phyloP scores from a whole-genome alignment of 2,329 filamentous ascomycete genomes.

The Cordyceps tenuipes region DNA sequence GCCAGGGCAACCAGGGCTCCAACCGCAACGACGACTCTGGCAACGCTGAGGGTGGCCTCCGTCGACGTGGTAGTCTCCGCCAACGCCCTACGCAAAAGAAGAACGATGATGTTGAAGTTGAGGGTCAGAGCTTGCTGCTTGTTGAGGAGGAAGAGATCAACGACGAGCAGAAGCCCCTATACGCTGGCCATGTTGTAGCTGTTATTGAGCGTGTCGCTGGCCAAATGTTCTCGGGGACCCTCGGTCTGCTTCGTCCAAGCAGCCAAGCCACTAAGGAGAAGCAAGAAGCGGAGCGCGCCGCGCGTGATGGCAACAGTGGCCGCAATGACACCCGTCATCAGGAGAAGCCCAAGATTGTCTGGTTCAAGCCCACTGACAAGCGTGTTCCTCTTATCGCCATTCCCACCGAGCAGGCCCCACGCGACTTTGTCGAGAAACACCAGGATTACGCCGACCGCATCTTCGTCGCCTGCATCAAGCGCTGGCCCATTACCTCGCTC shows the following conservation, averaged over 20 bases:
- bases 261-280: conserved; percentile 99
- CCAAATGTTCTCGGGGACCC: conserved; percentile 97
- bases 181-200: conserved; percentile 92
- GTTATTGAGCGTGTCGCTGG: conserved; percentile 95
- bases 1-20: conserved; percentile 58
- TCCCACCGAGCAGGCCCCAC: conserved; percentile 92
- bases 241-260: conserved; percentile 88
- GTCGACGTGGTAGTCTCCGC: conserved; percentile 86
- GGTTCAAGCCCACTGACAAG: conserved; percentile 99
- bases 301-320: conserved; percentile 67
- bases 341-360: conserved; percentile 99
- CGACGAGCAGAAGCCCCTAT: conserved; percentile 94
- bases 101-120: conserved; percentile 98
- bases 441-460: conserved; percentile 96
- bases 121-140: conserved; percentile 90
- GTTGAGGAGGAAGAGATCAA: conserved; percentile 99
- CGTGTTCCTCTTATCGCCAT: conserved; percentile 96
- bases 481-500: conserved; percentile 98
- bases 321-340: conserved; percentile 72
- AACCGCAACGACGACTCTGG: conserved; percentile 54
- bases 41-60: conserved; percentile 72
- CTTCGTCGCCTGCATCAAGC: conserved; percentile 98
- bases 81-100: conserved; percentile 99
- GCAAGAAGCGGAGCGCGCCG: conserved; percentile 91
- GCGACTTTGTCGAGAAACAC: conserved; percentile 97